These are phyloP conservation scores for Coemansia sp. DNA, from an alignment of 192 early-diverging fungal genomes.

Conservation along the genomic window DNA sequence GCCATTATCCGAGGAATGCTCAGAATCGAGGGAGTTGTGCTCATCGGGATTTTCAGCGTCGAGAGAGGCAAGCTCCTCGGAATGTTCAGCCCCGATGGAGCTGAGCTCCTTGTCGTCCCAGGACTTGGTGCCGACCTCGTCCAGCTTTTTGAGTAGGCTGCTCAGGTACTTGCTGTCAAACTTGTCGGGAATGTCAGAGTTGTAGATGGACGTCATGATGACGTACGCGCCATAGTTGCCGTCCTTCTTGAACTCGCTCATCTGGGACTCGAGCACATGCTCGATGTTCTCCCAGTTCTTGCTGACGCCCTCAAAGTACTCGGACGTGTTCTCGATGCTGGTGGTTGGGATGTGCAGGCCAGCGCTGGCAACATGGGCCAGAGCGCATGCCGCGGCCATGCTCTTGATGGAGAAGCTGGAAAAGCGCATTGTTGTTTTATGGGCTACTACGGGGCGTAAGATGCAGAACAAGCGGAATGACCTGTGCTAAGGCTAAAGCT, in stretches of 20 bases:
- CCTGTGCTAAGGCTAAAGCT: not conserved
- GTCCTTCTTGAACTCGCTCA: constrained; percentile 4
- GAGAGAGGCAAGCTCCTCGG: constrained; percentile 4
- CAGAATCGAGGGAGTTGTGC: not conserved
- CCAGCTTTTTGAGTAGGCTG: constrained; percentile 20
- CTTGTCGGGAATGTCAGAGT: constrained; percentile 5
- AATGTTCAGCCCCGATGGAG: constrained; percentile 9
- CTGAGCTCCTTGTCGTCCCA: constrained; percentile 25
- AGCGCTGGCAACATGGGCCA: not conserved
- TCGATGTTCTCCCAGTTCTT: constrained; percentile 18
- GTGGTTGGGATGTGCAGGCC: constrained; percentile 26
- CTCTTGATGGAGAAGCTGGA: not conserved
- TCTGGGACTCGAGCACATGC: constrained; percentile 9
- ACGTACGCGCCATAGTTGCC: constrained; percentile 26
- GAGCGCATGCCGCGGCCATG: not conserved
- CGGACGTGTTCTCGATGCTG: constrained; percentile 23
- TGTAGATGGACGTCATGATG: constrained; percentile 18
- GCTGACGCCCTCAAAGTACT: constrained; percentile 22
- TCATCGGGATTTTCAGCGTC: not conserved
- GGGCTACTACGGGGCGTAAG: not conserved
- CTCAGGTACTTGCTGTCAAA: constrained; percentile 19
- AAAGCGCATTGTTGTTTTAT: not conserved
- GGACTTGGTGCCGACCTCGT: constrained; percentile 14
- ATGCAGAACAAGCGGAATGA: not conserved
- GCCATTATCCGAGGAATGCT: too few relatives aligned